Evolutionary conservation across 257 asterid species (phyloP).

Genomic region (Orobanche coerulescens): DNA sequence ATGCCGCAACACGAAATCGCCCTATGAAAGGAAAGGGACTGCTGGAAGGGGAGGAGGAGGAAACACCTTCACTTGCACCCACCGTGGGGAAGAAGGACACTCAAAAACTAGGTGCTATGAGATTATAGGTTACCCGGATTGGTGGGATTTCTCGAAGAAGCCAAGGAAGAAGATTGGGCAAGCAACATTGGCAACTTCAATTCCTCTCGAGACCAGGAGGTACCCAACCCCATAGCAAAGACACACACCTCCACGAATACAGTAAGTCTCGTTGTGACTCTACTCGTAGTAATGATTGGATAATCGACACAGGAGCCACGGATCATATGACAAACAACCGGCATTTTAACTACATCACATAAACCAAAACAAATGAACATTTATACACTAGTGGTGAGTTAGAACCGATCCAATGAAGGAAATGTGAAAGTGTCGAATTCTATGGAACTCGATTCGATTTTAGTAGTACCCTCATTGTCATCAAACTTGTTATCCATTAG

Average conservation of each 20-base stretch:
- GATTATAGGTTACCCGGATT: constrained; percentile 4
- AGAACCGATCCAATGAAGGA: no score
- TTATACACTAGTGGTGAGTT: no score
- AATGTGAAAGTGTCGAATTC: no score
- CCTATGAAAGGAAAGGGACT: background rate
- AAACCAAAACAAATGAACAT: no score
- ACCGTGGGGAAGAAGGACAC: background rate
- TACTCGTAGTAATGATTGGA: no score
- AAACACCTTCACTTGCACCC: background rate
- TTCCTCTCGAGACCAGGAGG: background rate
- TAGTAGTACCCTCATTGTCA: background rate
- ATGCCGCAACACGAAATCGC: no score
- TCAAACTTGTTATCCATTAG: background rate
- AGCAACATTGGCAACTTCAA: background rate
- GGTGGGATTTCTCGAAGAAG: constrained; percentile 16
- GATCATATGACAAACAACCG: background rate
- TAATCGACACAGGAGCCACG: background rate
- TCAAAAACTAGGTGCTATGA: background rate
- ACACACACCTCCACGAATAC: background rate
- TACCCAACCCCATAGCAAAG: background rate
- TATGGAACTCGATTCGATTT: background rate
- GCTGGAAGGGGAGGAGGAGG: no score
- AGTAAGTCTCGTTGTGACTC: no score
- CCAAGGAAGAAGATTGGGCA: background rate
- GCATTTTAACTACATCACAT: no score